Base-by-base conservation (phyloP, 345 rosid genomes). In the Gossypium rotundifolium region DNA sequence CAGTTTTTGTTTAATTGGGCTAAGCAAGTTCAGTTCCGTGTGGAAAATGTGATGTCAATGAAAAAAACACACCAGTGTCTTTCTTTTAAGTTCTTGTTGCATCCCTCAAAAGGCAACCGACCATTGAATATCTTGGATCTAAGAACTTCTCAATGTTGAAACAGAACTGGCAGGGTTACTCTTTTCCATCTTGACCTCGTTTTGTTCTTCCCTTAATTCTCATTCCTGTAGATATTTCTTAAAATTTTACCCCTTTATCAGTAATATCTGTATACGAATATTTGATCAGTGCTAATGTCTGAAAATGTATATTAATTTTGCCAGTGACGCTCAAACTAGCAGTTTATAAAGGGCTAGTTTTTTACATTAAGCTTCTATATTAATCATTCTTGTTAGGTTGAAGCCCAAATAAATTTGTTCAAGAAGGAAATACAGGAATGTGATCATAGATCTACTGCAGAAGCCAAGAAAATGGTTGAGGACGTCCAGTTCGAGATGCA, bases 341-440 rank as follows among this genome's bases (percentile, higher is more conserved):
- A 74, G 61, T 42, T 45, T 2, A 3, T 6, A 2, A 59, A 59
- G 52, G 59, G 60, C 66, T 75, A 66, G 64, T 82, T 76, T 68
- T 73, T 23, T n/a, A 55, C 40, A 49, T 73, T 74, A n/a, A 45
- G 52, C 63, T 75, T 38, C 51, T 44, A 25, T 59, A 7, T 18
- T 1, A 70, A 71, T 65, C n/a, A 14, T 79, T 54, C 77, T 22
- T 71, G 40, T 40, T 77, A 91, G 96, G 52, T 80, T 57, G 97
- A 95, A 78, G 87, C 80, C 62, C 87, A 81, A 55, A 55, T 87
- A 71, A 83, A 79, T 72, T 76, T 76, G 53, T 49, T 80, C 77
- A 83, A 84, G 86, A 88, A 85, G 82, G 96, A 89, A 78, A 88
- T 71, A 44, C 83, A 87, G 58, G 91, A 88, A 10, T 59, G 76